Evolutionary conservation across 345 rosid species (phyloP), one percentile per base, ranked within the genome.

Genomic region (Tarenaya hassleriana): DNA sequence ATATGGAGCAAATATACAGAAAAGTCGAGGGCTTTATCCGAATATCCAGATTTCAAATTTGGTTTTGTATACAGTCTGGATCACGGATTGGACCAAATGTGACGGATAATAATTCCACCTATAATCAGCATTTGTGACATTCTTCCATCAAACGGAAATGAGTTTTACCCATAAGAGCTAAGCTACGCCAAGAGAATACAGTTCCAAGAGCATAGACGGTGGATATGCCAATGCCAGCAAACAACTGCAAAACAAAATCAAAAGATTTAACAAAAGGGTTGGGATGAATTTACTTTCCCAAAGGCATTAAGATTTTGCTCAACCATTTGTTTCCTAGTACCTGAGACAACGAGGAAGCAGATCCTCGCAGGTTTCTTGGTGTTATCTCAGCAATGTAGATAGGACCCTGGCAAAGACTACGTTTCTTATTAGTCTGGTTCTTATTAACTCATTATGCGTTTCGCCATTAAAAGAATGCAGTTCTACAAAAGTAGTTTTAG

Each of bases 1-100:
- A 62, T 72, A 46, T 34, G 48, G 52, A 48, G 74, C 80, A 74
- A 66, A 50, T 37, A n/a, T n/a, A n/a, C n/a, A n/a, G n/a, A n/a
- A n/a, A n/a, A n/a, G n/a, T n/a, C n/a, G n/a, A n/a, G n/a, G n/a
- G n/a, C n/a, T n/a, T n/a, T n/a, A n/a, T n/a, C n/a, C n/a, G n/a
- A n/a, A n/a, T n/a, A n/a, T n/a, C n/a, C n/a, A n/a, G n/a, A n/a
- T n/a, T n/a, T n/a, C n/a, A n/a, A n/a, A n/a, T n/a, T n/a, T n/a
- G n/a, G n/a, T n/a, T n/a, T n/a, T n/a, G n/a, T n/a, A n/a, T 47
- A 2, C 29, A 2, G 29, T 24, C 29, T 24, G 29, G 5, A 24
- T 24, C 29, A 24, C 2, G 29, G 5, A 24, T 24, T 24, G n/a
- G n/a, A 2, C 29, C 2, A 24, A 24, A 2, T 24, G 29, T 24